A percentile compares a stretch with the other conserved stretches of the same genome.
These are phyloP conservation scores for Hibiscus mutabilis DNA, from an alignment of 345 rosid species.

Conservation along the genomic window DNA sequence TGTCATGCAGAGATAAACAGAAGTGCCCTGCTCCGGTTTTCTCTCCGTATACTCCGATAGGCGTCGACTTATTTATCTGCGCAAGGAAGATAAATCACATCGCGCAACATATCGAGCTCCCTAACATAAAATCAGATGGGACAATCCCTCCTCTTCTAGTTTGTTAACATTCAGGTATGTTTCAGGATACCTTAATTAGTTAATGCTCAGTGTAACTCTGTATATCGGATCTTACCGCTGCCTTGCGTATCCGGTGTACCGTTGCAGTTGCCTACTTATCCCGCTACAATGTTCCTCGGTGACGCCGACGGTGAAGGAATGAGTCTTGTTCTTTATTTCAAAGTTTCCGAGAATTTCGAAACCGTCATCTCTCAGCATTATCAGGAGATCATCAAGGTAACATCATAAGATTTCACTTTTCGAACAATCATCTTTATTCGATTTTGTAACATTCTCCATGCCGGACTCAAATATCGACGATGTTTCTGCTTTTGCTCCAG, in stretches of 20 bases:
- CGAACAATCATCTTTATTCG: background rate
- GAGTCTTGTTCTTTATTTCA: conserved; percentile 1
- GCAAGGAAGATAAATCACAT: conserved; percentile 82
- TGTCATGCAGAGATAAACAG: conserved; percentile 63
- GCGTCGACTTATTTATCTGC: conserved; percentile 76
- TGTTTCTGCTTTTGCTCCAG: conserved; percentile 25
- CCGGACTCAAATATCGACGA: background rate
- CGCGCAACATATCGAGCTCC: conserved; percentile 85
- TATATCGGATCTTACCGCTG: background rate
- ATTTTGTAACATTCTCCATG: background rate
- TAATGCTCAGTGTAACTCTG: background rate
- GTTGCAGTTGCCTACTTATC: conserved; percentile 22
- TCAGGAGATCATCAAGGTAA: conserved; percentile 1
- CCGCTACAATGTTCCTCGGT: background rate
- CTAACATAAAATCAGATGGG: conserved; percentile 50
- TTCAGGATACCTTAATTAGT: no score
- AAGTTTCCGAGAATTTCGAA: background rate
- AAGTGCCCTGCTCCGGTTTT: conserved; percentile 60
- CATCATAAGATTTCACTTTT: background rate
- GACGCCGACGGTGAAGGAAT: background rate
- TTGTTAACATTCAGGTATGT: conserved; percentile 85
- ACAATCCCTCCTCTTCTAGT: conserved; percentile 70
- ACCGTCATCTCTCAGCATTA: background rate
- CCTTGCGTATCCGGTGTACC: background rate
- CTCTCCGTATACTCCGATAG: conserved; percentile 67